Evolutionary conservation across 495 filamentous ascomycete genomes (phyloP), one percentile per base, ranked within the genome.

Genomic region (Elasticomyces elasticus): DNA sequence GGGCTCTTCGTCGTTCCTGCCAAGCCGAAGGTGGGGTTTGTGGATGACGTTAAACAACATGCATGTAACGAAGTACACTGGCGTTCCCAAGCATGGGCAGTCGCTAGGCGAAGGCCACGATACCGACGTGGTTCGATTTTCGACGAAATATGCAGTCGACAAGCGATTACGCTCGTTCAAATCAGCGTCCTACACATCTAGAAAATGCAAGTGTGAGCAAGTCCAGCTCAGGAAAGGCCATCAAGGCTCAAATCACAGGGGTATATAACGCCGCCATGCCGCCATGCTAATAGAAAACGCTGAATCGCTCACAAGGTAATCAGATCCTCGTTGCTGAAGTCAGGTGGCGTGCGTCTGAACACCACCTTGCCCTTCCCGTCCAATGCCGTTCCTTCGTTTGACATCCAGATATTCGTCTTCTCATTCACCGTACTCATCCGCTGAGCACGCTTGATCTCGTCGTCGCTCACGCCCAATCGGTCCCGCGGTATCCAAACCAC

Each of bases 401-500:
- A 90, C 64, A 96, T 86, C 87, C 91, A 96, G 50, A 98, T 63
- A 43, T 53, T 56, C 56, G 51, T 52, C 56, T 60, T 56, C 35
- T 50, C 41, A 19, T 23, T 52, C 44, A 20, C 57, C 24, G 61
- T 63, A 26, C 61, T 60, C 56, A 78, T 76, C 56, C 41, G 45
- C 54, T 81, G 74, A 15, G 89, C 95, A 41, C 87, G 72, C 62
- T 71, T 75, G 19, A 98, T 79, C 68, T 97, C 92, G 60, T 98
- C 94, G 62, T 95, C 89, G 54, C 84, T 86, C 28, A 98, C 79
- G 1, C 92, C 92, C 2, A 97, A 64, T 60, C 92, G 85, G 65
- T 98, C 92, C 33, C 88, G 78, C 9, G 92, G 92, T 42, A 98
- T 90, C 92, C 92, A 97, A 42, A 97, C 80, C 11, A 86, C 86